These are phyloP conservation scores for Hyaloperonospora arabidopsidis DNA, from an alignment of 352 stramenopile genomes.

Conservation along the genomic window DNA sequence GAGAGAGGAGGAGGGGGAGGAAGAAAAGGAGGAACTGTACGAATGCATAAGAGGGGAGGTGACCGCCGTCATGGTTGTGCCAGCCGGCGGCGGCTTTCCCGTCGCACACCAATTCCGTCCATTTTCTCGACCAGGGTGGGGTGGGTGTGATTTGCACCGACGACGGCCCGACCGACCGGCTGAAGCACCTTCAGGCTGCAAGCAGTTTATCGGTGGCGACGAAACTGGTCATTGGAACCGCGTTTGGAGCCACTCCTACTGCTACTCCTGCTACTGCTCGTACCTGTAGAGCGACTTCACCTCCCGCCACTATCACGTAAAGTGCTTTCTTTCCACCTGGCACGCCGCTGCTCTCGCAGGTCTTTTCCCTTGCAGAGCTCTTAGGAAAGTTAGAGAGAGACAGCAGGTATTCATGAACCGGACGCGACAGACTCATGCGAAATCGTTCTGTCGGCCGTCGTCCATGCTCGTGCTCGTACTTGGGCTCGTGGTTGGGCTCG, in stretches of 20 bases:
- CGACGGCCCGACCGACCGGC: too few relatives aligned
- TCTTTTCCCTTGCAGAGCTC: not conserved
- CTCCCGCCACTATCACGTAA: too few relatives aligned
- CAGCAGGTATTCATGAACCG: slow-evolving; percentile 18
- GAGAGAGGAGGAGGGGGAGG: too few relatives aligned
- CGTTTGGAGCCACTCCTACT: too few relatives aligned
- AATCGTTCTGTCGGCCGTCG: slow-evolving; percentile 4
- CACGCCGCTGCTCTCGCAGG: slow-evolving; percentile 14
- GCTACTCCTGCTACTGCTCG: too few relatives aligned
- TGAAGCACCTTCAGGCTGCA: slow-evolving; percentile 4
- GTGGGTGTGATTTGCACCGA: slow-evolving; percentile 3
- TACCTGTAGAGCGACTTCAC: too few relatives aligned
- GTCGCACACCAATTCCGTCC: not conserved
- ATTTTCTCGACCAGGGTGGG: too few relatives aligned
- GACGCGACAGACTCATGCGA: slow-evolving; percentile 5
- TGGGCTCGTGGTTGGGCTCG: too few relatives aligned
- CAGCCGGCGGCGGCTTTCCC: too few relatives aligned
- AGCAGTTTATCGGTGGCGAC: slow-evolving; percentile 15
- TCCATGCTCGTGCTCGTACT: slow-evolving; percentile 10
- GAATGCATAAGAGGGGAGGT: too few relatives aligned
- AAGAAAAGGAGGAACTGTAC: too few relatives aligned
- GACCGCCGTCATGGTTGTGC: too few relatives aligned
- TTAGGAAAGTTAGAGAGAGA: slow-evolving; percentile 1
- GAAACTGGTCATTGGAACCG: slow-evolving; percentile 18
- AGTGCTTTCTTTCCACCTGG: slow-evolving; percentile 7